Evolutionary conservation across 805 yeast species (phyloP), one percentile per base, ranked within the genome.

Genomic region (Candida vaughaniae): DNA sequence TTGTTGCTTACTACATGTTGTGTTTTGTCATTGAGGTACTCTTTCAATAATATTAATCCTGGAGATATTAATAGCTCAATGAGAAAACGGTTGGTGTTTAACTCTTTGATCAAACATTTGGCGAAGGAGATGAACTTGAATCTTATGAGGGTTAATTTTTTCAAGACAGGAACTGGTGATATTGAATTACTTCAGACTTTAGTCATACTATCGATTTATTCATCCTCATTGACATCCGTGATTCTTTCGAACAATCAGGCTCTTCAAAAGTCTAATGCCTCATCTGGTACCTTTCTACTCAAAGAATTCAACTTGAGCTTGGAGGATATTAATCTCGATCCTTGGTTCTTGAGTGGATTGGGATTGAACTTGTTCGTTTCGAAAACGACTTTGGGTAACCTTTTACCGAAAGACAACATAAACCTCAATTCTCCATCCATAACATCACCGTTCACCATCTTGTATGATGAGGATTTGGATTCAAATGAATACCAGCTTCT

Each of bases 121-220:
- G 60, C 70, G 35, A 47, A 55, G 12, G 87, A 82, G 38, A 56
- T 81, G 36, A 68, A 72, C 38, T 52, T 53, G 14, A 58, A 77
- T 3, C 46, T 78, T 10, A 46, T 71, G n/a, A 35, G 38, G 18
- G 41, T 43, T 14, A 53, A 53, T 14, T 51, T 52, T 34, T 48
- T 66, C 12, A 51, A 61, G 11, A 37, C 25, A 48, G 48, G 34
- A 57, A 38, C 37, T 16, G 68, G 66, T 0, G 56, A 56, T 12
- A 61, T 80, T 22, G 88, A 82, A 48, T 81, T 78, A 50, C 53
- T 85, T 40, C 91, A 85, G 56, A 78, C 85, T 1, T 56, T 85
- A 37, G 83, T 81, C 3, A 70, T 83, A 3, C 51, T 85, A 16
- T 71, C 88, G 0, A 77, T 82, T 14, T 82, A 83, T 55, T 79